Evolutionary conservation across 148 eudicot genomes (phyloP).

Genomic region (Persicaria tinctoria): DNA sequence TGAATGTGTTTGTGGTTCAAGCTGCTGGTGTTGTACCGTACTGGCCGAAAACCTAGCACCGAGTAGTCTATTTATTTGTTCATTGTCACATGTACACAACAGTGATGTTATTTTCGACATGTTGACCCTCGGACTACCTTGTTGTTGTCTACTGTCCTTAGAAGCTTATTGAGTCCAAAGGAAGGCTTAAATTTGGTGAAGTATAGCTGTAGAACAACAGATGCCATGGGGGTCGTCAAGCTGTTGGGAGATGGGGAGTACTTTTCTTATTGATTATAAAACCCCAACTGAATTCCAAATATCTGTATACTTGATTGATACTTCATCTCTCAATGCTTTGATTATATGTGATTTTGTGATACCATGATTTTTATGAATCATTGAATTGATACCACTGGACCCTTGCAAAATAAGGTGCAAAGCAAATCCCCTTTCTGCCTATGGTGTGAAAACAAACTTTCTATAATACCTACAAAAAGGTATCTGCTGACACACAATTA

Average conservation of each 20-base stretch:
- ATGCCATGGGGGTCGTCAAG: background rate
- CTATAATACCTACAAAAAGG: background rate
- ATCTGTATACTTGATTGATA: background rate
- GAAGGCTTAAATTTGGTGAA: conserved; percentile 10
- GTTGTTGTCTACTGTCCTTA: background rate
- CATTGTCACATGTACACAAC: background rate
- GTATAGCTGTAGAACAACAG: conserved; percentile 9
- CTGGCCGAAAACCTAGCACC: no score
- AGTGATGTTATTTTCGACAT: background rate
- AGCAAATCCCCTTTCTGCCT: background rate
- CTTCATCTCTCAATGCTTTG: conserved; percentile 1
- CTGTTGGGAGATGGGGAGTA: conserved; percentile 6
- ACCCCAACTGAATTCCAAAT: background rate
- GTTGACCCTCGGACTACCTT: background rate
- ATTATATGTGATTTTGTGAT: background rate
- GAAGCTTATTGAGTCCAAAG: background rate
- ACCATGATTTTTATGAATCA: background rate
- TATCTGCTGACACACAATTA: no score
- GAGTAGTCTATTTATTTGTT: background rate
- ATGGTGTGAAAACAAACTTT: background rate
- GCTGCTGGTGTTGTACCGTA: background rate
- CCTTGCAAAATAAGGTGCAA: background rate
- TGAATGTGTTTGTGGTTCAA: background rate
- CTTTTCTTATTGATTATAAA: background rate
- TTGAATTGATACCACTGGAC: background rate